Conservation (phyloP, 1,139 yeast genomes). For the Kurtzmaniella quercitrusa region DNA sequence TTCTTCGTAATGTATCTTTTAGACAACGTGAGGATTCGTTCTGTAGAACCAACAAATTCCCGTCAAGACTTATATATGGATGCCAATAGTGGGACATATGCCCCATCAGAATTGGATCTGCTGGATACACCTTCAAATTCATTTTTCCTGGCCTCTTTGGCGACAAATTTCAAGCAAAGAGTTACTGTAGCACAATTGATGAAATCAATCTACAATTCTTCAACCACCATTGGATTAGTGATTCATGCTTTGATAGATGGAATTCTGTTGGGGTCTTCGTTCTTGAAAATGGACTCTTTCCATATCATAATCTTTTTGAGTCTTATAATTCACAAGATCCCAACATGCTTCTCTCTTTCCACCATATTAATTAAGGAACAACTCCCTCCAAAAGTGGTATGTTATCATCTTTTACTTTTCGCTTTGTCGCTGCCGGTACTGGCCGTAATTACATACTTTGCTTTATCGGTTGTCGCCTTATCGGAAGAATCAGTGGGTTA, state of each 20-base stretch:
- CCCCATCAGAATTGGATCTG: not conserved
- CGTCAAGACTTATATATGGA: not conserved
- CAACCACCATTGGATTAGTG: constrained; percentile 58
- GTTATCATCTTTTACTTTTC: constrained; percentile 42
- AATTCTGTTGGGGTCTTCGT: constrained; percentile 64
- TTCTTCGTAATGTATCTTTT: constrained; percentile 48
- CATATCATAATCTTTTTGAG: constrained; percentile 53
- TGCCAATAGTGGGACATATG: not conserved
- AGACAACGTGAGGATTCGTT: constrained; percentile 26
- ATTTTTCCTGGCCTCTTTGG: not conserved
- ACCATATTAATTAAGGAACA: constrained; percentile 48
- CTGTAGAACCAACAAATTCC: not conserved
- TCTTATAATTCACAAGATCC: constrained; percentile 67
- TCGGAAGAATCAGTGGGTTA: constrained; percentile 44
- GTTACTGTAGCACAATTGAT: not conserved
- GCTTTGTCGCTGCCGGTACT: constrained; percentile 51
- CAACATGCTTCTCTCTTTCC: constrained; percentile 68
- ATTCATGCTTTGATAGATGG: constrained; percentile 75
- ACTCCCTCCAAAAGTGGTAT: constrained; percentile 23
- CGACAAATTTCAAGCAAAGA: not conserved
- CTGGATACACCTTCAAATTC: not conserved
- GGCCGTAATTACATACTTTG: constrained; percentile 42
- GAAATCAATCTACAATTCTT: constrained; percentile 14
- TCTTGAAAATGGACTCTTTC: constrained; percentile 42
- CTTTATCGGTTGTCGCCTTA: constrained; percentile 27